Base-by-base conservation (phyloP, 2,329 filamentous ascomycete genomes). In the Diaporthe citriasiana region DNA sequence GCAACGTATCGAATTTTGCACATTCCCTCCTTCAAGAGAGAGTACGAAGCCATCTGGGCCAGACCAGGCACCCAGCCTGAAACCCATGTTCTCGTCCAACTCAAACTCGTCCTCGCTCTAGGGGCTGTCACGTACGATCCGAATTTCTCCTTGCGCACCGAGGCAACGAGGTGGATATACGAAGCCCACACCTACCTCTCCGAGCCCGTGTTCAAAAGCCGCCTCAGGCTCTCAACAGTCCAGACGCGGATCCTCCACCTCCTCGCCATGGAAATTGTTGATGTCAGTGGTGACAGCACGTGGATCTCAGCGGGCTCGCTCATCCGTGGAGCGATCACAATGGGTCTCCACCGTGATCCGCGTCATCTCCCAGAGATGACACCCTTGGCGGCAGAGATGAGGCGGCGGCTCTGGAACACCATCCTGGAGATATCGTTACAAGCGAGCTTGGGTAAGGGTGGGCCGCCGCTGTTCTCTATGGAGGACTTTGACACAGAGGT, bases 291-390 rank as follows among this genome's bases (percentile, higher is more conserved):
- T 7, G 89, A 91, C 75, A 78, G 90, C 5, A 82, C 84, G 1
- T 91, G 88, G 88, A 84, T 89, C 42, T 83, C 86, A 2, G 82
- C 85, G 0, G 89, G 89, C 0, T 80, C 83, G 0, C 75, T 91
- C 15, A 74, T 90, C n/a, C 83, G 89, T 15, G 85, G 84, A 10
- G 90, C 89, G 70, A 87, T 91, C 78, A 69, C 71, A 27, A 90
- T 91, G 84, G 89, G 90, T 4, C 82, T 91, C 8, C 89, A 92
- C 78, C 85, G 88, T 1, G 90, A 91, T 72, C 89, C 90, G 0
- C 83, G 82, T 40, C 81, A 85, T 73, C 84, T 90, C 5, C 83
- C 84, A 9, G 82, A 84, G 27, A 87, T 89, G 83, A 84, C 86
- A 2, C 77, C 81, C 0, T 84, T 88, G 47, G 83, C 85, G 27